phyloP scores from a whole-genome alignment of 2,329 filamentous ascomycete genomes.

The Penicillium polonicum region DNA sequence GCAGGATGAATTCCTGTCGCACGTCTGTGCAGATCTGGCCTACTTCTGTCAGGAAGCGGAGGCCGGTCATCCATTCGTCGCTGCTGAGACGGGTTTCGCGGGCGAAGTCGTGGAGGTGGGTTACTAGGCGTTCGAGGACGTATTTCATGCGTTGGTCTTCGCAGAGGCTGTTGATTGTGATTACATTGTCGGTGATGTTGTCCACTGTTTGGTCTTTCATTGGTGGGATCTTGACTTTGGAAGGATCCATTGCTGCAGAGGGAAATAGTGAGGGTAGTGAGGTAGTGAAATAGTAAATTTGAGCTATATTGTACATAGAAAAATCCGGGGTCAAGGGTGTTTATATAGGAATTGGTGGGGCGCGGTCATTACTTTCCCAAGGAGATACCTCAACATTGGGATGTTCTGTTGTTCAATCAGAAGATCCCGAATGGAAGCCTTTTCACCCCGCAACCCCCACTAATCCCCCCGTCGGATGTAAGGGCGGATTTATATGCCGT shows the following conservation, averaged over 20 bases:
- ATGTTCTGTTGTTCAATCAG: background rate
- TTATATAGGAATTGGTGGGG: background rate
- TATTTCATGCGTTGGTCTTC: slow-evolving; percentile 66
- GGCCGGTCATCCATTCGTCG: slow-evolving; percentile 73
- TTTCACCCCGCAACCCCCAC: background rate
- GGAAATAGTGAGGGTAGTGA: no score
- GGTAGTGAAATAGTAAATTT: background rate
- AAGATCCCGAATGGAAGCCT: background rate
- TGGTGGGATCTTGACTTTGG: slow-evolving; percentile 42
- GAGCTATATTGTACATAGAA: no score
- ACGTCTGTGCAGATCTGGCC: slow-evolving; percentile 74
- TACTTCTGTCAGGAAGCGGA: slow-evolving; percentile 68
- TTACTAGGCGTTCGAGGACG: slow-evolving; percentile 69
- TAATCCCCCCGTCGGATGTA: background rate
- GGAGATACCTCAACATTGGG: background rate
- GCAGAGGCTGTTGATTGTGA: slow-evolving; percentile 71
- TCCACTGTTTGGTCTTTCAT: slow-evolving; percentile 72
- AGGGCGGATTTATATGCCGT: background rate
- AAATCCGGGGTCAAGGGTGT: background rate
- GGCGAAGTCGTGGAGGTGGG: slow-evolving; percentile 78
- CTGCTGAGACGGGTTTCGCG: slow-evolving; percentile 74
- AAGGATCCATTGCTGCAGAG: slow-evolving; percentile 43
- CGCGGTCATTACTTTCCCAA: background rate
- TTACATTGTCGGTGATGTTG: slow-evolving; percentile 76
- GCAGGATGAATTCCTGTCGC: slow-evolving; percentile 78